phyloP scores from a whole-genome alignment of 768 basidiomycete species.

The Lactifluus pinguis region DNA sequence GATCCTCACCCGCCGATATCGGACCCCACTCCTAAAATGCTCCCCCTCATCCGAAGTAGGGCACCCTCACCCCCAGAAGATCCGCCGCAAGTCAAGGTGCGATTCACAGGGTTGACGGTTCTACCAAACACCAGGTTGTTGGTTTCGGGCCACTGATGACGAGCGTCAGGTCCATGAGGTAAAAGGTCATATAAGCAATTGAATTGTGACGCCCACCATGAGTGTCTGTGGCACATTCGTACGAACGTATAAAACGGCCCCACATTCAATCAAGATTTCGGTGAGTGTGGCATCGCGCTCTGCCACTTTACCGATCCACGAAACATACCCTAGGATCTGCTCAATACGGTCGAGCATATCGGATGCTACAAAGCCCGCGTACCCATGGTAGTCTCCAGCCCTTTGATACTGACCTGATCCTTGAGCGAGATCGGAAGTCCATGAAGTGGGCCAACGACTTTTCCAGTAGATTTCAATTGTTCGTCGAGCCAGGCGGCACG shows the following conservation, averaged over 20 bases:
- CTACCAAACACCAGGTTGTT: constrained; percentile 73
- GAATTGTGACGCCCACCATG: constrained; percentile 28
- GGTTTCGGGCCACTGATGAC: constrained; percentile 61
- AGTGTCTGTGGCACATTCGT: constrained; percentile 52
- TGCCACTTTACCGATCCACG: constrained; percentile 42
- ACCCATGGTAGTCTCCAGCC: constrained; percentile 53
- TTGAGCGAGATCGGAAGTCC: constrained; percentile 40
- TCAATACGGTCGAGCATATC: neutral
- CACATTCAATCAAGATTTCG: constrained; percentile 42
- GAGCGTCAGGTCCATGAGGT: neutral
- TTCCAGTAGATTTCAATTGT: constrained; percentile 31
- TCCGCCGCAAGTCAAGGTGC: constrained; percentile 63
- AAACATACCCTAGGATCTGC: constrained; percentile 37
- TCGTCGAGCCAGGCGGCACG: constrained; percentile 37
- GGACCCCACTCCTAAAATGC: constrained; percentile 58
- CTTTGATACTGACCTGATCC: constrained; percentile 48
- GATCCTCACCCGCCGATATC: constrained; percentile 63
- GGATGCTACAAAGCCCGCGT: constrained; percentile 17
- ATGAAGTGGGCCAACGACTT: constrained; percentile 37
- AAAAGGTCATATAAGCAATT: neutral
- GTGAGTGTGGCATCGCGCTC: constrained; percentile 43
- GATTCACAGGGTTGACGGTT: constrained; percentile 69
- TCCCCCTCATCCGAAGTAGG: constrained; percentile 47
- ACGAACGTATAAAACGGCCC: constrained; percentile 50
- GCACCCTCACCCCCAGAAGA: constrained; percentile 86